A percentile compares a stretch with the other conserved stretches of the same genome.
Evolutionary conservation across 202 grass and related monocot genomes (phyloP).

Genomic region (Schoenoplectus tabernaemontani): DNA sequence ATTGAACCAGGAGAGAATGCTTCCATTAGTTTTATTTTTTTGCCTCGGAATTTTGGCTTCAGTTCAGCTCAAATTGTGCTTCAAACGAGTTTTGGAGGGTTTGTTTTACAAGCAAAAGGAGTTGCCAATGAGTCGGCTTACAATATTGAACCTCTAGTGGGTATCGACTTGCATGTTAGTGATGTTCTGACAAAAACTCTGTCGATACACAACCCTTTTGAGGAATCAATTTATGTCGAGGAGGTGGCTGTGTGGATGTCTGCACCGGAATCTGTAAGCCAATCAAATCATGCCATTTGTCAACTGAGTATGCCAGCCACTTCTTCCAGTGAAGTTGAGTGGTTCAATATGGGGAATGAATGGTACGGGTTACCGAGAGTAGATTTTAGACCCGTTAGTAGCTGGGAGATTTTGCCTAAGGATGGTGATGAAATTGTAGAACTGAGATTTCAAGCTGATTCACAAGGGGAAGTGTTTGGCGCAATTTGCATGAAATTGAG

Average conservation of each 20-base stretch:
- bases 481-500: conserved; percentile 74
- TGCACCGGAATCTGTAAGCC: conserved; percentile 41
- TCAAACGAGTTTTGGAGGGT: conserved; percentile 87
- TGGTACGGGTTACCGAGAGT: conserved; percentile 38
- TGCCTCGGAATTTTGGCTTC: conserved; percentile 66
- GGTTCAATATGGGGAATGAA: conserved; percentile 42
- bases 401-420: conserved; percentile 61
- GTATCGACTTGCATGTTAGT: conserved; percentile 40
- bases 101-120: conserved; percentile 85
- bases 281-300: conserved; percentile 73
- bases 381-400: conserved; percentile 59
- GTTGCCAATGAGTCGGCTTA: conserved; percentile 53
- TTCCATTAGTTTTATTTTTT: conserved; percentile 59
- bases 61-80: conserved; percentile 68
- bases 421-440: conserved; percentile 42
- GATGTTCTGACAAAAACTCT: conserved; percentile 57
- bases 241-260: conserved; percentile 86
- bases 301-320: conserved; percentile 28
- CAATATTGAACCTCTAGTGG: conserved; percentile 60
- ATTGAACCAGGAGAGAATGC: conserved; percentile 63
- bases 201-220: conserved; percentile 71
- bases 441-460: conserved; percentile 51
- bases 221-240: conserved; percentile 60
- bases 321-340: conserved; percentile 41
- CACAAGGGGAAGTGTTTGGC: conserved; percentile 63